Base-by-base conservation (phyloP, 257 asterid species). In the Nicotiana benthamiana region DNA sequence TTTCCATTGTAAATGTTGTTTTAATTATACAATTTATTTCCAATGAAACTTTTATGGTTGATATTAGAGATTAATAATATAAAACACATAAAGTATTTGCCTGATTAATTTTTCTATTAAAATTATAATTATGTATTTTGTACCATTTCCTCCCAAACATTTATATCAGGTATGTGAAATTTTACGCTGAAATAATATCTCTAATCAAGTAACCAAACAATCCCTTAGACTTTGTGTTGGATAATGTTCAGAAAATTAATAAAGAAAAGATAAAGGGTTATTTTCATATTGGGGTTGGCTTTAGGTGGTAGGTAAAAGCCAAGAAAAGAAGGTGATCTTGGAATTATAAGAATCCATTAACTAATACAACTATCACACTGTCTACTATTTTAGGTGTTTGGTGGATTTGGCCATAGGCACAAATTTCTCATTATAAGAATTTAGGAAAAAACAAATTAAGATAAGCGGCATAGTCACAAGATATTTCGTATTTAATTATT, bases 231-330 rank as follows among this genome's bases (percentile, higher is more conserved):
- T 43, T 43, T 5, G 9, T 22, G 56, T 70, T 70, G 20, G 34
- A 54, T 70, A 12, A 43, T 36, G 77, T 70, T 70, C 57, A 22
- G 0, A 34, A 43, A 70, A 64, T 9, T 66, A 80, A 82, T 80
- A 57, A 82, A 83, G 40, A 40, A 62, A 20, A 17, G 75, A 24
- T 77, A 81, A 82, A 79, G 79, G 85, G 89, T 28, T 85, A 88
- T 36, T 85, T 83, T 75, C 9, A 24, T 22, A 83, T 86, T 43
- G 36, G 85, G 76, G 84, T 65, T 86, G 88, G 84, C 87, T 83
- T 79, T 82, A 83, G 75, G 51, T 79, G 86, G 60, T 32, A 18
- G 63, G 84, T 52, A 66, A 80, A 84, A 17, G 86, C 78, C 86
- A 63, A 74, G 72, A n/a, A 81, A 67, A 84, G 79, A 83, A 12